A percentile compares a stretch with the other conserved stretches of the same genome.
Conservation (phyloP, 768 basidiomycete genomes). For the Daedaleopsis sinensis region DNA sequence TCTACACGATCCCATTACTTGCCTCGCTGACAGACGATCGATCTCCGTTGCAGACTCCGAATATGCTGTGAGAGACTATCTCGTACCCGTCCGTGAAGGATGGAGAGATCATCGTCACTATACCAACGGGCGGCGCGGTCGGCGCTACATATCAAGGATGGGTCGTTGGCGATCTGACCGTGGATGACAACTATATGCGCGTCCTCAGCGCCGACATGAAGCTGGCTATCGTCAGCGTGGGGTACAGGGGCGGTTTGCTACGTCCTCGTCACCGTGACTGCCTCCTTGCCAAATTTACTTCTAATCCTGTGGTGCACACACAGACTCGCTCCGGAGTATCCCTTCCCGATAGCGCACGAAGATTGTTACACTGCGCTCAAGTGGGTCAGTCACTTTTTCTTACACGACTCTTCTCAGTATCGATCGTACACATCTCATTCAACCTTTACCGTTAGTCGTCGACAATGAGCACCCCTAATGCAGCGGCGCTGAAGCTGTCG, state of each 20-base stretch:
- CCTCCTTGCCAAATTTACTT: too few relatives aligned
- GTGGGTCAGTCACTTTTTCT: conserved; percentile 30
- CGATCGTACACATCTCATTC: too few relatives aligned
- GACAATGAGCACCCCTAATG: too few relatives aligned
- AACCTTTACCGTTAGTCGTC: not conserved
- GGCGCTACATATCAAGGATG: not conserved
- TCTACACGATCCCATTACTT: too few relatives aligned
- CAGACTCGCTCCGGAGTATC: conserved; percentile 31
- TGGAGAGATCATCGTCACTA: conserved; percentile 1
- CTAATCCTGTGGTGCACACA: too few relatives aligned
- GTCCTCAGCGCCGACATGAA: conserved; percentile 20
- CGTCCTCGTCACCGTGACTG: not conserved
- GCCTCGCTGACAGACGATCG: too few relatives aligned
- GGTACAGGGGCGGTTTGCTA: conserved; percentile 6
- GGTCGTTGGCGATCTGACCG: conserved; percentile 1
- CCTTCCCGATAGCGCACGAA: too few relatives aligned
- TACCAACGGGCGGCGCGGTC: not conserved
- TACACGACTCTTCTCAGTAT: too few relatives aligned
- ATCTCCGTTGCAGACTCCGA: too few relatives aligned
- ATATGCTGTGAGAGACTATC: too few relatives aligned
- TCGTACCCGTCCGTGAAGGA: too few relatives aligned
- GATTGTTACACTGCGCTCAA: conserved; percentile 28
- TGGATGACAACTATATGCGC: conserved; percentile 24
- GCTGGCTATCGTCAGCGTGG: conserved; percentile 24
- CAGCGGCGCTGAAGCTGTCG: conserved; percentile 9